Conservation (phyloP, 2,329 filamentous ascomycete genomes). For the Arthrinium phaeospermum region DNA sequence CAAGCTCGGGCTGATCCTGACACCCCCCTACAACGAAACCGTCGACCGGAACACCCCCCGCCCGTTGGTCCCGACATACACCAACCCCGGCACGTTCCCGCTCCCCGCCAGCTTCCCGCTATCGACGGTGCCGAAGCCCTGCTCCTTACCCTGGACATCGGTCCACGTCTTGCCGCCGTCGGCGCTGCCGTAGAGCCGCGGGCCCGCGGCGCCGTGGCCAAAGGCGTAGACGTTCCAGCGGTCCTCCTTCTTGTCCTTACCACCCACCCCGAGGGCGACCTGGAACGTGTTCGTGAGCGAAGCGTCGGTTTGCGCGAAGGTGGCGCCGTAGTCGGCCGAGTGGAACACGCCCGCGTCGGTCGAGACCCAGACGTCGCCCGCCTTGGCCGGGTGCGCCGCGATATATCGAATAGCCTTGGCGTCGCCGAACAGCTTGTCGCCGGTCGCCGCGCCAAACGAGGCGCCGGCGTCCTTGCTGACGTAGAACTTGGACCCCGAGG, state of each 20-base stretch:
- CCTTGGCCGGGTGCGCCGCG: conserved; percentile 59
- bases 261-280: conserved; percentile 50
- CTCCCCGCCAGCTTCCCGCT: conserved; percentile 48
- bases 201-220: conserved; percentile 48
- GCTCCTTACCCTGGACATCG: conserved; percentile 50
- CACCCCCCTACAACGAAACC: conserved; percentile 28
- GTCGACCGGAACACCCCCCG: conserved; percentile 50
- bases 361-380: conserved; percentile 66
- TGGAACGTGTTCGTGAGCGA: conserved; percentile 47
- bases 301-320: conserved; percentile 48
- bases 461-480: conserved; percentile 54
- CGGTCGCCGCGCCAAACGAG: conserved; percentile 48
- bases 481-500: conserved; percentile 53
- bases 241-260: conserved; percentile 36
- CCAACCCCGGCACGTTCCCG: conserved; percentile 49
- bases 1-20: neutral
- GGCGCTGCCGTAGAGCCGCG: conserved; percentile 51
- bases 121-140: conserved; percentile 52
- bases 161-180: conserved; percentile 51
- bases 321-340: conserved; percentile 55
- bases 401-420: conserved; percentile 58
- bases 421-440: conserved; percentile 39
- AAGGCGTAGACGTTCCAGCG: conserved; percentile 56
- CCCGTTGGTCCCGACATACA: conserved; percentile 58
- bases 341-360: conserved; percentile 60